Percentiles rank a stretch among this genome's conserved stretches.
Evolutionary conservation across 768 basidiomycete genomes (phyloP).

Genomic region (Suillus spraguei): DNA sequence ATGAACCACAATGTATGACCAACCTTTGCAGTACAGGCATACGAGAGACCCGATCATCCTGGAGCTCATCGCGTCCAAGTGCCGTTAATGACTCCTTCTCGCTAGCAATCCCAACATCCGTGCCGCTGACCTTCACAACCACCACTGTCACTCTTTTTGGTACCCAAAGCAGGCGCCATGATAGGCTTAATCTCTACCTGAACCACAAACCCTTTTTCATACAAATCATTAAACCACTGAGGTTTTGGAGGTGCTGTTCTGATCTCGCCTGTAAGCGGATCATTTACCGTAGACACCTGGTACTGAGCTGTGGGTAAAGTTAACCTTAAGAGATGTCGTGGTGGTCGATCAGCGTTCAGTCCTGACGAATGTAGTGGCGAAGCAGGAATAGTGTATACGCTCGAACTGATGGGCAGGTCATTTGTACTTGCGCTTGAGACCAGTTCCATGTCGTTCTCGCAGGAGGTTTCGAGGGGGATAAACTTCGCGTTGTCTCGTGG

Average conservation of each 20-base stretch:
- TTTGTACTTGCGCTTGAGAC: conserved; percentile 1
- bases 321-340: conserved; percentile 76
- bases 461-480: conserved; percentile 35
- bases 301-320: conserved; percentile 84
- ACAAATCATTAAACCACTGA: conserved; percentile 69
- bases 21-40: conserved; percentile 69
- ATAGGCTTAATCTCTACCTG: conserved; percentile 56
- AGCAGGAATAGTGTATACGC: conserved; percentile 76
- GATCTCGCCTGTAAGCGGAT: conserved; percentile 78
- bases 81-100: conserved; percentile 79
- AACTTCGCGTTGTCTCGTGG: conserved; percentile 41
- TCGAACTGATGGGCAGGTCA: conserved; percentile 56
- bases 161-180: conserved; percentile 26
- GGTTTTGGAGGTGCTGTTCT: conserved; percentile 64
- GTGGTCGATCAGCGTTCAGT: conserved; percentile 51
- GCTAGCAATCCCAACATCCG: conserved; percentile 47
- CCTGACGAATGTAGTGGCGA: conserved; percentile 81
- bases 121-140: conserved; percentile 39
- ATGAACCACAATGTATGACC: neutral
- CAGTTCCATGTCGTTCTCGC: conserved; percentile 18
- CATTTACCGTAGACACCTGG: conserved; percentile 71
- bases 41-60: conserved; percentile 68
- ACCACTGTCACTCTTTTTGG: conserved; percentile 16
- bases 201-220: conserved; percentile 61
- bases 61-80: conserved; percentile 74